Evolutionary conservation across 192 early-diverging fungal genomes (phyloP).

Genomic region (Kappamyces sp.): DNA sequence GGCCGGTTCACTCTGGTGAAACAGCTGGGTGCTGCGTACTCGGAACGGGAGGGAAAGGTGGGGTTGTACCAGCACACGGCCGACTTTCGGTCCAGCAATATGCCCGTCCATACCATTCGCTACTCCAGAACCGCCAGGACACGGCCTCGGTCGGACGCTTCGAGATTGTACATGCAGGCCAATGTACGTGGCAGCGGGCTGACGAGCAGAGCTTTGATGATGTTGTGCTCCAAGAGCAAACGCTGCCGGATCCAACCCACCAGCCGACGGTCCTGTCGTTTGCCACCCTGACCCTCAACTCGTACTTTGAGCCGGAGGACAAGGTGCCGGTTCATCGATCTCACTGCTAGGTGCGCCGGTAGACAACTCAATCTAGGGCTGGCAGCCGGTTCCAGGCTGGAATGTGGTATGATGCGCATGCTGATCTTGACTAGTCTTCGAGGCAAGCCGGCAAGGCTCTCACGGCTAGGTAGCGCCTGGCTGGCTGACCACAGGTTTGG

Average conservation of each 20-base stretch:
- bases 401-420: conserved; percentile 18
- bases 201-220: no score
- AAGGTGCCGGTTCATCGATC: conserved; percentile 32
- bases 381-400: conserved; percentile 29
- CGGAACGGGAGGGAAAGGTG: no score
- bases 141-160: no score
- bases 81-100: no score
- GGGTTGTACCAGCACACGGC: no score
- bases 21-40: no score
- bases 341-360: no score
- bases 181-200: no score
- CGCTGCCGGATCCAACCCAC: conserved; percentile 68
- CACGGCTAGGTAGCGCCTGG: not conserved
- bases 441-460: not conserved
- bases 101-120: no score
- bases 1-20: no score
- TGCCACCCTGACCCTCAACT: conserved; percentile 78
- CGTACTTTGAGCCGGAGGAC: conserved; percentile 63
- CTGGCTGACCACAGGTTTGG: conserved; percentile 25
- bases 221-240: not conserved
- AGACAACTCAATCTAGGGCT: not conserved
- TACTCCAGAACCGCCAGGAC: no score
- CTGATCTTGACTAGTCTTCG: not conserved
- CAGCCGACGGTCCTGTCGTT: conserved; percentile 64
- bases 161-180: no score